Evolutionary conservation across 306 rosid genomes (phyloP).

Genomic region (Hippophae gyantsensis): DNA sequence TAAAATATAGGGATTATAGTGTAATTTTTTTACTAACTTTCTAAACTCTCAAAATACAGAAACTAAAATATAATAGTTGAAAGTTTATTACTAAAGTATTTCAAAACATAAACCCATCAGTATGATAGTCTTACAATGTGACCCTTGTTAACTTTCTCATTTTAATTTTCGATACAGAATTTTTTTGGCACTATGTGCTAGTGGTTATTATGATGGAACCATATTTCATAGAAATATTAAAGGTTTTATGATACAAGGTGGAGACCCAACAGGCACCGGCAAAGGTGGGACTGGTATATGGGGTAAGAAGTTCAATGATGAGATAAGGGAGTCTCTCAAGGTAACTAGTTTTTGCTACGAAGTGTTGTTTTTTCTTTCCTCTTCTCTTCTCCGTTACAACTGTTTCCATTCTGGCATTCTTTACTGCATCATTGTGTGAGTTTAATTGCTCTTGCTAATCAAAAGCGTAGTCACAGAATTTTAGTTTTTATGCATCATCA

Average conservation of each 20-base stretch:
- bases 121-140: too few species aligned
- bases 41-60: too few species aligned
- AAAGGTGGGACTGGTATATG: conserved; percentile 90
- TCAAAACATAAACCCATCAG: too few species aligned
- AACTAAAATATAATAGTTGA: too few species aligned
- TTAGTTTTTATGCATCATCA: too few species aligned
- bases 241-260: conserved; percentile 99
- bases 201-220: conserved; percentile 91
- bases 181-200: conserved; percentile 72
- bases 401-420: background rate
- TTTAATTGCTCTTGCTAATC: too few species aligned
- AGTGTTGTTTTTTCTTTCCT: background rate
- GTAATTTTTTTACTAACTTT: too few species aligned
- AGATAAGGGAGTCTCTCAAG: conserved; percentile 89
- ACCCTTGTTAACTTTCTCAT: conserved; percentile 8
- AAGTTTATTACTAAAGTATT: too few species aligned
- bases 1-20: too few species aligned
- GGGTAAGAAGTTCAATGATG: conserved; percentile 92
- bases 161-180: conserved; percentile 41
- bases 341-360: conserved; percentile 18
- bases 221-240: conserved; percentile 90
- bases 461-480: too few species aligned
- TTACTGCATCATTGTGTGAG: background rate
- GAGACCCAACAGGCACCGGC: conserved; percentile 96
- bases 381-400: background rate